Evolutionary conservation across 2,329 filamentous ascomycete species (phyloP).

Genomic region (Polytolypa hystricis): DNA sequence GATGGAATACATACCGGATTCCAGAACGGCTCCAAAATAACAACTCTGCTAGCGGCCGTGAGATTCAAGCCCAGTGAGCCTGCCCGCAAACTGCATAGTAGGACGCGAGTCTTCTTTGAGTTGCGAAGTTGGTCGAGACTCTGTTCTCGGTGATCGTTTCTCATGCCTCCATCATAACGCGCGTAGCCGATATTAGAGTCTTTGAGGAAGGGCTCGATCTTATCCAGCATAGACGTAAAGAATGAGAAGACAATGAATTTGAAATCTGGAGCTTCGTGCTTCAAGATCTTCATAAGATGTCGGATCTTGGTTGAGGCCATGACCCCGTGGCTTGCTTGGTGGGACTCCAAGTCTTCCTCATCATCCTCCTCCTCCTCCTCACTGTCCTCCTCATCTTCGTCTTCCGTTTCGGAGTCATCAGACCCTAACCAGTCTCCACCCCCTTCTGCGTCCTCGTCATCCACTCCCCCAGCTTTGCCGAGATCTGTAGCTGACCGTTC

Average conservation of each 20-base stretch:
- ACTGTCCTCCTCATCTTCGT: constrained; percentile 17
- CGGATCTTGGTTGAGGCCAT: constrained; percentile 76
- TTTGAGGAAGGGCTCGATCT: constrained; percentile 82
- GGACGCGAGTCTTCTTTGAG: constrained; percentile 62
- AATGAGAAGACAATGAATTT: constrained; percentile 99
- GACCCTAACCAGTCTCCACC: constrained; percentile 68
- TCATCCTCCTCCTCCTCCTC: constrained; percentile 32
- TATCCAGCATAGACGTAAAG: constrained; percentile 95
- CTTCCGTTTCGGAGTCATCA: constrained; percentile 52
- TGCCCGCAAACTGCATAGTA: constrained; percentile 90
- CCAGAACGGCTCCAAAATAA: constrained; percentile 97
- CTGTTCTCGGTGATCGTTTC: constrained; percentile 82
- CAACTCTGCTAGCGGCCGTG: constrained; percentile 82
- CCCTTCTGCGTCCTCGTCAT: constrained; percentile 79
- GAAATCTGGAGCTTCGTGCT: constrained; percentile 65
- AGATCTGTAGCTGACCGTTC: constrained; percentile 51
- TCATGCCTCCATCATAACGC: constrained; percentile 91
- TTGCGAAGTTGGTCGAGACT: constrained; percentile 67
- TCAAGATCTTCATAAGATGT: constrained; percentile 69
- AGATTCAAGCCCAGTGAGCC: constrained; percentile 88
- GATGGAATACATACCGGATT: constrained; percentile 56
- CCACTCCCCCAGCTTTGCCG: constrained; percentile 70
- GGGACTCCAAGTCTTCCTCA: constrained; percentile 25
- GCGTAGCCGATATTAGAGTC: constrained; percentile 65
- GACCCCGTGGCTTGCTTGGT: constrained; percentile 34